These are phyloP conservation scores for Cylindrotheca closterium DNA, from an alignment of 108 stramenopile species.

Conservation along the genomic window DNA sequence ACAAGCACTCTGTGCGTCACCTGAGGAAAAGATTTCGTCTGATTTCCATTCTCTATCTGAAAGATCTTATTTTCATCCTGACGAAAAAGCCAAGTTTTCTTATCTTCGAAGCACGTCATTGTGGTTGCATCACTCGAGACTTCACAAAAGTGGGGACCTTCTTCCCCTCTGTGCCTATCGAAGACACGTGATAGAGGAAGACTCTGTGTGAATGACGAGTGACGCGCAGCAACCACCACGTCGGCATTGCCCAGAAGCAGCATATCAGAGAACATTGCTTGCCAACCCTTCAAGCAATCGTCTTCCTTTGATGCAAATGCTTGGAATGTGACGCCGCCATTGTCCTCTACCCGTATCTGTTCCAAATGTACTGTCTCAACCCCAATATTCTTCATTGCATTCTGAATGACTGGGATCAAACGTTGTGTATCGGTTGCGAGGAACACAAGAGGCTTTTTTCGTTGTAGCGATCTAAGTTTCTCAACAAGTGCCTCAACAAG, in stretches of 20 bases:
- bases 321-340: slow-evolving; percentile 38
- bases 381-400: slow-evolving; percentile 15
- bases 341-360: slow-evolving; percentile 29
- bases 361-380: slow-evolving; percentile 14
- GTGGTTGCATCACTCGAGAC: slow-evolving; percentile 27
- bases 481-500: slow-evolving; percentile 5
- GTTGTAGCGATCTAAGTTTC: not conserved
- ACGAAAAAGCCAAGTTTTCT: slow-evolving; percentile 39
- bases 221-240: slow-evolving; percentile 41
- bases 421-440: slow-evolving; percentile 49
- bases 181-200: slow-evolving; percentile 47
- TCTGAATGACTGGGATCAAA: slow-evolving; percentile 31
- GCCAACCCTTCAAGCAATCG: slow-evolving; percentile 37
- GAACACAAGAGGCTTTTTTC: slow-evolving; percentile 32
- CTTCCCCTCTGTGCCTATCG: slow-evolving; percentile 14
- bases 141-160: slow-evolving; percentile 28
- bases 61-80: slow-evolving; percentile 12
- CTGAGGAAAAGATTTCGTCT: slow-evolving; percentile 4
- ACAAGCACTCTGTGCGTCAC: slow-evolving; percentile 24
- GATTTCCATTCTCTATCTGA: not conserved
- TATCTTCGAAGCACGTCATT: slow-evolving; percentile 38
- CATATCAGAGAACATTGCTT: slow-evolving; percentile 38
- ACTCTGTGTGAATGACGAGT: slow-evolving; percentile 52
- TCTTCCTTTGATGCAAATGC: slow-evolving; percentile 20
- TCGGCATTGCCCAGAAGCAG: slow-evolving; percentile 43